A percentile compares a stretch with the other conserved stretches of the same genome.
phyloP scores from a whole-genome alignment of 2,329 filamentous ascomycete genomes.

The Phoma sp. region DNA sequence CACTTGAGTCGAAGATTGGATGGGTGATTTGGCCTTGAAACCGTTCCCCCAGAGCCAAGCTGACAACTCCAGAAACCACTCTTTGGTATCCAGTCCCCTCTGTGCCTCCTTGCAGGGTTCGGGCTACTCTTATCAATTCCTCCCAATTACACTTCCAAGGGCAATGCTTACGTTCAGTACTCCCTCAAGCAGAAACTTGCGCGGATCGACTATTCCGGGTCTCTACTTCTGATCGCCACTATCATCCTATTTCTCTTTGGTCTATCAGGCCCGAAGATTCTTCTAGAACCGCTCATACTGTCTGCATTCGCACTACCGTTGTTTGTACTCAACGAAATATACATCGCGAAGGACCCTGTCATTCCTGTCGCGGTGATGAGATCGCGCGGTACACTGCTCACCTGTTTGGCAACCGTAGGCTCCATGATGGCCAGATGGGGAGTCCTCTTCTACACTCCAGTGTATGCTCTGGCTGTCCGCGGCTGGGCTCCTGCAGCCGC shows the following conservation, averaged over 20 bases:
- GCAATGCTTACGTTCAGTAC: conserved; percentile 45
- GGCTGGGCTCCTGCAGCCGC: conserved; percentile 73
- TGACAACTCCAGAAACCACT: conserved; percentile 65
- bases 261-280: conserved; percentile 69
- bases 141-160: conserved; percentile 43
- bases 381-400: conserved; percentile 74
- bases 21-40: conserved; percentile 66
- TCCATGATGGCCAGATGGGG: conserved; percentile 84
- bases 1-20: conserved; percentile 67
- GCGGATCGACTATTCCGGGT: conserved; percentile 77
- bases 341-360: conserved; percentile 71
- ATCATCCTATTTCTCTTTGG: conserved; percentile 77
- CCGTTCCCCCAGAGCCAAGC: not conserved
- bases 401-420: conserved; percentile 76
- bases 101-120: conserved; percentile 67
- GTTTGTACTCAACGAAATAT: conserved; percentile 69
- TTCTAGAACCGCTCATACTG: conserved; percentile 65
- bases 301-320: conserved; percentile 61
- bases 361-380: conserved; percentile 75
- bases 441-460: conserved; percentile 80
- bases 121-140: conserved; percentile 73
- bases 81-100: conserved; percentile 75
- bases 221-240: conserved; percentile 59
- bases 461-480: conserved; percentile 79
- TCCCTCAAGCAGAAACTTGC: conserved; percentile 64